Percentiles rank a stretch among this genome's conserved stretches.
phyloP scores from a whole-genome alignment of 768 basidiomycete genomes.

The Gloeostereum incarnatum region DNA sequence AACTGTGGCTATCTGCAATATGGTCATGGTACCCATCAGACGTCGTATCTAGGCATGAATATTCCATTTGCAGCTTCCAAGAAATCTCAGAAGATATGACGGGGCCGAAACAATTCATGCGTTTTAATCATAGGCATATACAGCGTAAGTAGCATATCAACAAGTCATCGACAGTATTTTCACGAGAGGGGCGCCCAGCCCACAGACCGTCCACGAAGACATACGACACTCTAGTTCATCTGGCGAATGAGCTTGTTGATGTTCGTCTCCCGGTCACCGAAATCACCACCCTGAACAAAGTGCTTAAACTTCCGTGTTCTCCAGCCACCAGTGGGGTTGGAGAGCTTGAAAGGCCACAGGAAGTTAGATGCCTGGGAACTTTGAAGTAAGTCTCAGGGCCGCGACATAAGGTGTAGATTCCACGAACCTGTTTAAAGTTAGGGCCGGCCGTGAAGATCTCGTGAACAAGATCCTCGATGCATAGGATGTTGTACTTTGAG shows the following conservation, averaged over 20 bases:
- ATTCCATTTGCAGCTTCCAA: no score
- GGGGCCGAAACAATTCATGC: not conserved
- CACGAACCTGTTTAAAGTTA: slow-evolving; percentile 93
- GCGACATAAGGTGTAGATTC: not conserved
- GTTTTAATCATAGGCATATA: slow-evolving; percentile 9
- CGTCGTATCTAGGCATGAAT: no score
- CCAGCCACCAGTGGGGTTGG: slow-evolving; percentile 99
- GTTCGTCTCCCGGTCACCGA: slow-evolving; percentile 92
- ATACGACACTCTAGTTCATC: slow-evolving; percentile 61
- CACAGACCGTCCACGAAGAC: slow-evolving; percentile 8
- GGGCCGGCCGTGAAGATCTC: slow-evolving; percentile 94
- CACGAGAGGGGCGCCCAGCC: slow-evolving; percentile 9
- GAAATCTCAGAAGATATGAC: no score
- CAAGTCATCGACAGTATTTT: no score
- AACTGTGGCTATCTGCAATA: no score
- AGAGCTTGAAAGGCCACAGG: slow-evolving; percentile 99
- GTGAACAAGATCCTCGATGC: slow-evolving; percentile 94
- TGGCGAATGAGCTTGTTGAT: slow-evolving; percentile 97
- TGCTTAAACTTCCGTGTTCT: slow-evolving; percentile 97
- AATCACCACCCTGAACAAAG: slow-evolving; percentile 93
- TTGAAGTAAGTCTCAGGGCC: slow-evolving; percentile 5
- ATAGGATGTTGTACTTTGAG: slow-evolving; percentile 93
- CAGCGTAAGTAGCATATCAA: slow-evolving; percentile 1
- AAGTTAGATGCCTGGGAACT: slow-evolving; percentile 71
- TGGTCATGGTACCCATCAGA: no score